Evolutionary conservation across 441 rosid species (phyloP), one percentile per base, ranked within the genome.

Genomic region (Brassica balearica): DNA sequence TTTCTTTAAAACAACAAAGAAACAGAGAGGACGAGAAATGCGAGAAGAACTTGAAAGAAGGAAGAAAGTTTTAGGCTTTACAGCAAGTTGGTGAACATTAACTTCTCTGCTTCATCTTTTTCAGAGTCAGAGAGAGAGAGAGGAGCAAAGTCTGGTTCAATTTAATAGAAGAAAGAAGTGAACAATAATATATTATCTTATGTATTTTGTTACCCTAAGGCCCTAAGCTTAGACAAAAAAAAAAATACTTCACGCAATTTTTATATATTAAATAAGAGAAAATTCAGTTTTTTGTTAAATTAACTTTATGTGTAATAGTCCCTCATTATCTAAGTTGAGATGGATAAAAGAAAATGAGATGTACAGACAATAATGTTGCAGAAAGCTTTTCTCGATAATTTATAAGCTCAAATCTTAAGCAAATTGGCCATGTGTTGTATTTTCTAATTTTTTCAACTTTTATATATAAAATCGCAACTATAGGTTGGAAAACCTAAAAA

Each of bases 21-120:
- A 69, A 69, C 32, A 72, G 43, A 68, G 67, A 70, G 67, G 68
- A n/a, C 2, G 34, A 77, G 65, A 82, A 78, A 48, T 58, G 76
- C 32, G 72, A 63, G 60, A 64, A 8, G 58, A 48, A 27, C 70
- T 41, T 55, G 66, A 58, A 65, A 79, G 69, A 67, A 72, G 74
- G 69, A 73, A 75, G 68, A 84, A 68, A 67, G 79, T 32, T 23
- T 77, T 41, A 71, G 78, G 56, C 74, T 78, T 65, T 83, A 64
- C 75, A 56, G 75, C 27, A 77, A 77, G 65, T 78, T 80, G 81
- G 83, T 64, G 82, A 81, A 77, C 89, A 87, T 88, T 87, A 68
- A 81, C 86, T 74, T 74, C 80, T 78, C 75, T 70, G 78, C 55
- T 55, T 80, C 89, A 85, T 80, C 82, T 86, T 72, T 86, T 89